Conservation (phyloP, 2,329 filamentous ascomycete genomes). For the Xylariaceae sp. region DNA sequence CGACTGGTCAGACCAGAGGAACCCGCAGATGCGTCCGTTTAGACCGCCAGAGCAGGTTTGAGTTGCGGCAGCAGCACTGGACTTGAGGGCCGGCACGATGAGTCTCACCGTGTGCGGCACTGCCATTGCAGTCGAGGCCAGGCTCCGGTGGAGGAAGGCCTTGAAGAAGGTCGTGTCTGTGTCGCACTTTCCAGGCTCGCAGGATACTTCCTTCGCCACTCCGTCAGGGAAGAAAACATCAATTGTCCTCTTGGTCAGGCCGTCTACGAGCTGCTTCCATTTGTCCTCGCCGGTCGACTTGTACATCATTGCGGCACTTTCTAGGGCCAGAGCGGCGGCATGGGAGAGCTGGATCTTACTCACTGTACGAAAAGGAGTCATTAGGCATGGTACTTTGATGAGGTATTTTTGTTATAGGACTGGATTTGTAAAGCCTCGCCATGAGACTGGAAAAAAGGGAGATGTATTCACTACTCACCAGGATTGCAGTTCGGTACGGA, state of each 20-base stretch:
- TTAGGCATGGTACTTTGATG: not conserved
- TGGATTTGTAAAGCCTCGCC: not conserved
- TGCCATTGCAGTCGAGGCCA: conserved; percentile 35
- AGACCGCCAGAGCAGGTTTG: conserved; percentile 30
- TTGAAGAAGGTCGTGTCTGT: conserved; percentile 53
- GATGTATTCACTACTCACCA: conserved; percentile 10
- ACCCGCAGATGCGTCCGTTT: conserved; percentile 30
- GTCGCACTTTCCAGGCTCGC: conserved; percentile 46
- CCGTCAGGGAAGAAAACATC: conserved; percentile 33
- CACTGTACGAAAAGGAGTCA: not conserved
- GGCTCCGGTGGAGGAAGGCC: conserved; percentile 48
- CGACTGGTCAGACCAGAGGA: conserved; percentile 21
- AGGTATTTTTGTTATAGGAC: not conserved
- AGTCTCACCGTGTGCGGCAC: conserved; percentile 34
- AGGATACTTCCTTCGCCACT: conserved; percentile 49
- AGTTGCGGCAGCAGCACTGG: conserved; percentile 38
- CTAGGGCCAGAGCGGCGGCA: conserved; percentile 43
- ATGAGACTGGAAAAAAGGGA: conserved; percentile 22
- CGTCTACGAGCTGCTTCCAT: conserved; percentile 44
- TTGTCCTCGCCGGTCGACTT: conserved; percentile 38
- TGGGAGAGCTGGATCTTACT: conserved; percentile 39
- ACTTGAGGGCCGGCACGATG: conserved; percentile 34
- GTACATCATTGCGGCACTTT: conserved; percentile 37
- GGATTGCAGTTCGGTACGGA: conserved; percentile 36
- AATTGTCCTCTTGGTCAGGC: conserved; percentile 40